Evolutionary conservation across 176 grass and related monocot species (phyloP).

Genomic region (Lolium perenne): DNA sequence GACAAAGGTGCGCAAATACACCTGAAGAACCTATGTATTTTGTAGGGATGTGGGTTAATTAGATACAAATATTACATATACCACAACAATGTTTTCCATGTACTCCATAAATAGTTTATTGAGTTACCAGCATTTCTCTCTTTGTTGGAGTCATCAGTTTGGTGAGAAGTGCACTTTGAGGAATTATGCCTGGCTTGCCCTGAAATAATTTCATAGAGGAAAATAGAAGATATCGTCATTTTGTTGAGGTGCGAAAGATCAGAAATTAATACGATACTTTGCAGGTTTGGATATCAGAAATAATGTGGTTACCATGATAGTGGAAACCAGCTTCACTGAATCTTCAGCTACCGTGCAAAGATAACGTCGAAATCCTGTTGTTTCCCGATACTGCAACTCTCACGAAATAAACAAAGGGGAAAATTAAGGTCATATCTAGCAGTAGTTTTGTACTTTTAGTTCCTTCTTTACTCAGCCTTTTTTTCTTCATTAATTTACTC

Average conservation of each 20-base stretch:
- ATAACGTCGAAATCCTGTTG: background rate
- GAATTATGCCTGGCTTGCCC: background rate
- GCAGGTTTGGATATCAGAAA: background rate
- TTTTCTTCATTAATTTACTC: background rate
- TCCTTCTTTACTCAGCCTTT: background rate
- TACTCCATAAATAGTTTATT: background rate
- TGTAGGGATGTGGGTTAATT: background rate
- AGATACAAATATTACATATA: background rate
- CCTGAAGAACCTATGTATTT: background rate
- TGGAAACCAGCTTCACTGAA: background rate
- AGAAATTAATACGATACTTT: background rate
- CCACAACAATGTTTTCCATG: background rate
- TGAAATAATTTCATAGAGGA: background rate
- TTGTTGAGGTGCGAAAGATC: background rate
- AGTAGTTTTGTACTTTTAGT: background rate
- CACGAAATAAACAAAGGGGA: background rate
- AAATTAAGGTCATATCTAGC: no score
- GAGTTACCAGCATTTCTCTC: background rate
- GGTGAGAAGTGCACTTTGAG: background rate
- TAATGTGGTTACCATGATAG: background rate
- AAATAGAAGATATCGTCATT: background rate
- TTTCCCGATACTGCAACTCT: background rate
- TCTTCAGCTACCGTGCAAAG: background rate
- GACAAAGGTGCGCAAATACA: background rate
- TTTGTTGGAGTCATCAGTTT: conserved; percentile 7